Percentiles rank a stretch among this genome's conserved stretches.
Evolutionary conservation across 108 stramenopile genomes (phyloP).

Genomic region (Asterionellopsis glacialis): DNA sequence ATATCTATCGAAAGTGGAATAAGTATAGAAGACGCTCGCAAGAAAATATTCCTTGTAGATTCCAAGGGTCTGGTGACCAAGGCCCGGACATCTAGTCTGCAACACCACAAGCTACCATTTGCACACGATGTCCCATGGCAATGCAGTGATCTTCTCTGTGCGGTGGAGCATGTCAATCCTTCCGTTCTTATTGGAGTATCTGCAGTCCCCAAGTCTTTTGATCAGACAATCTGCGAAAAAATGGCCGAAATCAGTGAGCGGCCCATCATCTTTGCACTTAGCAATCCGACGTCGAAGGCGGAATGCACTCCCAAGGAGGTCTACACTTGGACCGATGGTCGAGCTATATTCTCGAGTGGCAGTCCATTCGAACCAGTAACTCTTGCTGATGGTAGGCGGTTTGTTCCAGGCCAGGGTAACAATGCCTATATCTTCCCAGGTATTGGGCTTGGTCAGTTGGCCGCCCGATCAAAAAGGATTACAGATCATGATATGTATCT

Average conservation of each 20-base stretch:
- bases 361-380: no score
- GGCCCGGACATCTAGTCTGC: conserved; percentile 21
- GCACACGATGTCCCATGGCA: conserved; percentile 33
- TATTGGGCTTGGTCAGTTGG: conserved; percentile 10
- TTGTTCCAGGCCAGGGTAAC: no score
- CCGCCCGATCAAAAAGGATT: conserved; percentile 8
- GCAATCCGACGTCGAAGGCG: no score
- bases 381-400: no score
- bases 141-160: conserved; percentile 20
- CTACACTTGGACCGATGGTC: no score
- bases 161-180: conserved; percentile 41
- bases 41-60: conserved; percentile 49
- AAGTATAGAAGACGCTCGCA: conserved; percentile 27
- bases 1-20: conserved; percentile 19
- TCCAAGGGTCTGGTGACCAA: conserved; percentile 54
- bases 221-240: conserved; percentile 12
- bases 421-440: conserved; percentile 11
- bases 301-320: no score
- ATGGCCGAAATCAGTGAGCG: no score
- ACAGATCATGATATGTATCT: conserved; percentile 10
- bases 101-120: conserved; percentile 53
- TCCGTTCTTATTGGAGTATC: conserved; percentile 54
- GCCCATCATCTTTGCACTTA: no score
- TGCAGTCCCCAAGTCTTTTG: conserved; percentile 32
- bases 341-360: no score